A percentile compares a stretch with the other conserved stretches of the same genome.
These are phyloP conservation scores for Arxiozyma telluris DNA, from an alignment of 1,139 yeast species.

Conservation along the genomic window DNA sequence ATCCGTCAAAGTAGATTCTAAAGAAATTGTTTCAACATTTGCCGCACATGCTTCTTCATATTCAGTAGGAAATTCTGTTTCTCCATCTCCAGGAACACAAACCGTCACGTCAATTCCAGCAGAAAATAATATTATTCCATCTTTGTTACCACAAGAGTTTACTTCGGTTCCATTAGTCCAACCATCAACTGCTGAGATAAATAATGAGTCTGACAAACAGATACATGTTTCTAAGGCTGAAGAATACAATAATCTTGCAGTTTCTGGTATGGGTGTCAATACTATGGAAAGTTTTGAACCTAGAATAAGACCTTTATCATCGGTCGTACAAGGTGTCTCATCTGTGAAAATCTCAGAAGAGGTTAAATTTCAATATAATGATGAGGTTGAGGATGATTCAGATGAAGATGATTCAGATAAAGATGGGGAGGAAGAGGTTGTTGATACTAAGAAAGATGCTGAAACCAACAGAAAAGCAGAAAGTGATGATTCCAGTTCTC, in stretches of 20 bases:
- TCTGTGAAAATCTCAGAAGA: slow-evolving; percentile 1
- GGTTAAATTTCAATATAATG: slow-evolving; percentile 31
- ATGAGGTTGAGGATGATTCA: slow-evolving; percentile 39
- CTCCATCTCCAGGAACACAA: too few species aligned
- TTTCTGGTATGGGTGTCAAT: background rate
- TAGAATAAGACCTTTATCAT: slow-evolving; percentile 13
- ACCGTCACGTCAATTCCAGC: too few species aligned
- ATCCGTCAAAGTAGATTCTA: background rate
- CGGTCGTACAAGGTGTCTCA: background rate
- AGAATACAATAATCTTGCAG: too few species aligned
- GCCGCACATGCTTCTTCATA: too few species aligned
- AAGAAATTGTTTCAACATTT: too few species aligned
- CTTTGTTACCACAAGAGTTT: background rate
- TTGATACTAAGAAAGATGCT: slow-evolving; percentile 31
- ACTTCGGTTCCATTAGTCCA: background rate
- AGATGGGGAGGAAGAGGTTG: slow-evolving; percentile 18
- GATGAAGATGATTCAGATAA: slow-evolving; percentile 37
- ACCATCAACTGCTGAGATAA: background rate
- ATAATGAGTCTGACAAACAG: background rate
- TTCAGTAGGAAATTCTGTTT: too few species aligned
- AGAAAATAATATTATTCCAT: background rate
- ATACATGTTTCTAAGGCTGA: background rate
- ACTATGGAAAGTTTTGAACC: slow-evolving; percentile 16
- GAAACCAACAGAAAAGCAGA: slow-evolving; percentile 15
- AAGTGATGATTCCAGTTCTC: slow-evolving; percentile 18